phyloP scores from a whole-genome alignment of 768 basidiomycete genomes.

The Russula emetica region DNA sequence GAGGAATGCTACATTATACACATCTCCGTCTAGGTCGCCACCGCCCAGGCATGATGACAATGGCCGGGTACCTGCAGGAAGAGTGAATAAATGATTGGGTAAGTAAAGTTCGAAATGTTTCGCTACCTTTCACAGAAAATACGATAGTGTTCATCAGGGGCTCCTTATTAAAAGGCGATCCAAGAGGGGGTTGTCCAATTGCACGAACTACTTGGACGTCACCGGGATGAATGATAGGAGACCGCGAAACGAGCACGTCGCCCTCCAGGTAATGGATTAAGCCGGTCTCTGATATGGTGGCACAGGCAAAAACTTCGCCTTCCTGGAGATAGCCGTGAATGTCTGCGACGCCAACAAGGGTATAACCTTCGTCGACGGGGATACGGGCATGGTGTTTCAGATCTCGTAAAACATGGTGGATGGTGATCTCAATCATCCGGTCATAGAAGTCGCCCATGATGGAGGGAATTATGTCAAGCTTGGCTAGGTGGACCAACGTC shows the following conservation, averaged over 20 bases:
- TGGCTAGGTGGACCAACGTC: constrained; percentile 46
- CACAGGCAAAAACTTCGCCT: constrained; percentile 59
- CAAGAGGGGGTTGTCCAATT: constrained; percentile 54
- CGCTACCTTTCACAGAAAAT: constrained; percentile 54
- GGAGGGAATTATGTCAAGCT: constrained; percentile 41
- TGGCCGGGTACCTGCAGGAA: constrained; percentile 48
- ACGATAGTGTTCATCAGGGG: constrained; percentile 59
- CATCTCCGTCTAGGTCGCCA: constrained; percentile 66
- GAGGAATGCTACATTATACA: constrained; percentile 44
- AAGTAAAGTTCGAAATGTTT: background rate
- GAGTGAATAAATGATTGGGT: background rate
- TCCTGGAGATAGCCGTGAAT: constrained; percentile 49
- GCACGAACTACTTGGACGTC: constrained; percentile 58
- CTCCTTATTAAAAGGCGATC: constrained; percentile 50
- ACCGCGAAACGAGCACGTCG: constrained; percentile 53
- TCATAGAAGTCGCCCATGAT: constrained; percentile 46
- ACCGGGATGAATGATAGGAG: constrained; percentile 66
- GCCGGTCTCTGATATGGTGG: constrained; percentile 41
- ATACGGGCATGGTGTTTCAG: constrained; percentile 64
- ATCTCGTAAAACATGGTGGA: constrained; percentile 60
- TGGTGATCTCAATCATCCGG: constrained; percentile 49
- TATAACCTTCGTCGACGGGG: constrained; percentile 58
- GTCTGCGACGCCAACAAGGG: constrained; percentile 70
- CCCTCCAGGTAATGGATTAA: constrained; percentile 48
- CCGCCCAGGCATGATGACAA: constrained; percentile 61